phyloP scores from a whole-genome alignment of 345 rosid species.

The Orychophragmus violaceus region DNA sequence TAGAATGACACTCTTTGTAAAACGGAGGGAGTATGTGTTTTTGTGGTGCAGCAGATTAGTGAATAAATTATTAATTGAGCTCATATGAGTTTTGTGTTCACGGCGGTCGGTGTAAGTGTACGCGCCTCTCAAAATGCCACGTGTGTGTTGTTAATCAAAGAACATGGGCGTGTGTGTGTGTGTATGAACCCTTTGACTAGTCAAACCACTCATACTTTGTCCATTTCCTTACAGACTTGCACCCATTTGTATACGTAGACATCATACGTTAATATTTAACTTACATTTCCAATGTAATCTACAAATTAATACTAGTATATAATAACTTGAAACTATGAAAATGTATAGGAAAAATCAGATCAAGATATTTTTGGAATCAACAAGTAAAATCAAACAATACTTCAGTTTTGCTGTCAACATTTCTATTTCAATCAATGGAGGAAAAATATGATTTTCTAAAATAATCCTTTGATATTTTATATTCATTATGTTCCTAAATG shows the following conservation, averaged over 20 bases:
- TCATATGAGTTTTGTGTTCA: not conserved
- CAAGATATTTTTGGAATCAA: not conserved
- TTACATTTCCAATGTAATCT: not conserved
- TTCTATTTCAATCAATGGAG: not conserved
- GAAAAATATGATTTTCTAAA: not conserved
- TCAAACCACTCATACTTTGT: constrained; percentile 13
- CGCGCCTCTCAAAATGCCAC: constrained; percentile 24
- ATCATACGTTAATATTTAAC: not conserved
- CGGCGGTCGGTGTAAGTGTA: constrained; percentile 19
- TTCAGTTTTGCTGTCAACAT: not conserved
- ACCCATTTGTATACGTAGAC: not conserved
- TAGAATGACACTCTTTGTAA: too few relatives aligned
- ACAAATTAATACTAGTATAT: not conserved
- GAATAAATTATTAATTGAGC: not conserved
- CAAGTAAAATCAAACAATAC: not conserved
- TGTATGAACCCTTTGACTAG: constrained; percentile 24
- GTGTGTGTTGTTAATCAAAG: constrained; percentile 19
- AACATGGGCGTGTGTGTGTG: constrained; percentile 18
- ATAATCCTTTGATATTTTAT: too few relatives aligned
- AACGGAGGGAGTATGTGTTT: too few relatives aligned
- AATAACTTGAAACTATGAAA: not conserved
- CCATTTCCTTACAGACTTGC: not conserved
- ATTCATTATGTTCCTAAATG: too few relatives aligned
- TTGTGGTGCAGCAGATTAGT: constrained; percentile 5
- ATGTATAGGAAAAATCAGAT: not conserved